Base-by-base conservation (phyloP, 257 asterid species). In the Primulina huaijiensis region DNA sequence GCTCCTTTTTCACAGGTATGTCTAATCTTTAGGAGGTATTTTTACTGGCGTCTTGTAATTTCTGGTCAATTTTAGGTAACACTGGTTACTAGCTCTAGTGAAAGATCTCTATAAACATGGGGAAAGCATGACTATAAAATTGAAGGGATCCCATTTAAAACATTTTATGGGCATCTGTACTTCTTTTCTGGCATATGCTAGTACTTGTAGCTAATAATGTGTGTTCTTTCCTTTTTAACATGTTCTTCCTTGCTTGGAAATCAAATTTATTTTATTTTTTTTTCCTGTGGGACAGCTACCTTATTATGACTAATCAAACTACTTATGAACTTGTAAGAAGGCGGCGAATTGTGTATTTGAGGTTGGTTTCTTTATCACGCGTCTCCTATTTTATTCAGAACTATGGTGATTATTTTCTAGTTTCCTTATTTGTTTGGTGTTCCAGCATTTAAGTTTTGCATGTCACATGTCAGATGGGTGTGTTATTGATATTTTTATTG, bases 271-370 rank as follows among this genome's bases (percentile, higher is more conserved):
- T 56, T 58, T 53, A 69, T 40, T 77, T 23, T 82, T 71, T 17
- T 74, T 40, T 74, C 57, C n/a, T n/a, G 27, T 80, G 79, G 59
- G 68, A 66, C 92, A 94, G 99, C 87, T 94, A 87, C 83, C 97
- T 94, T 73, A 82, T 86, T 68, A 50, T 89, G 87, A 91, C 96
- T 66, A 94, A 94, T 75, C 99, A 94, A 77, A 94, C 96, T 69
- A 94, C 99, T 19, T 94, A 91, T 23, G 99, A 94, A 81, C 96
- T 94, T 69, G 97, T 91, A 60, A 84, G 95, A 74, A 85, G 97
- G 75, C 75, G 95, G 65, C 89, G 99, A 69, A 87, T 94, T 70
- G 84, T 75, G 56, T 94, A 94, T 75, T 38, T 94, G 68, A 89
- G 99, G 99, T 94, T 68, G 20, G 88, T 83, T 69, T 16, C 64